A percentile compares a stretch with the other conserved stretches of the same genome.
Conservation (phyloP, 306 rosid species). For the Arachis hypogaea region DNA sequence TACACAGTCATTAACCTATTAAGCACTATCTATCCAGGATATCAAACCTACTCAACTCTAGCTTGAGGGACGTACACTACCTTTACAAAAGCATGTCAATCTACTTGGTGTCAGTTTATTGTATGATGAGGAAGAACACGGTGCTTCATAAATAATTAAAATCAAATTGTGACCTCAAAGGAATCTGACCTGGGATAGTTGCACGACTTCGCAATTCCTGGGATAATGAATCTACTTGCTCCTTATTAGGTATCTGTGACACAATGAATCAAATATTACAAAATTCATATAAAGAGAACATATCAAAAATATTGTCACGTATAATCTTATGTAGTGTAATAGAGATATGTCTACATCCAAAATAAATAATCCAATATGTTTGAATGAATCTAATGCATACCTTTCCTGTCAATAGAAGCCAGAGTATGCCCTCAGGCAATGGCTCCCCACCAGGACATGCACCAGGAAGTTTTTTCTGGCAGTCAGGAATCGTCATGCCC, state of each 20-base stretch:
- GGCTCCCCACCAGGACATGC: conserved; percentile 95
- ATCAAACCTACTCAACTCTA: conserved; percentile 8
- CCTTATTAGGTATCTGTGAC: conserved; percentile 84
- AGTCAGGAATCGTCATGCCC: conserved; percentile 86
- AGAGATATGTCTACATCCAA: conserved; percentile 19
- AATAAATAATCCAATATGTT: conserved; percentile 31
- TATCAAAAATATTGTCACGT: conserved; percentile 25
- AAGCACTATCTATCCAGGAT: background rate
- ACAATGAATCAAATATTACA: conserved; percentile 29
- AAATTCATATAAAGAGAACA: background rate
- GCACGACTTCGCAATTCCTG: conserved; percentile 85
- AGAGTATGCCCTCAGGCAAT: conserved; percentile 87
- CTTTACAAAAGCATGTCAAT: conserved; percentile 1
- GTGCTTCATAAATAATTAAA: conserved; percentile 30
- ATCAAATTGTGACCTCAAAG: conserved; percentile 33
- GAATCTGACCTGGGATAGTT: conserved; percentile 72
- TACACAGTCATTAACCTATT: conserved; percentile 18
- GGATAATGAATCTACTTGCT: conserved; percentile 85
- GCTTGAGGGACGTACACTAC: background rate
- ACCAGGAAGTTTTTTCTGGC: conserved; percentile 86
- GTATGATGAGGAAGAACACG: conserved; percentile 18
- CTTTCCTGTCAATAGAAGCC: conserved; percentile 97
- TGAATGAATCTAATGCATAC: conserved; percentile 44
- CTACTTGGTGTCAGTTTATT: background rate
- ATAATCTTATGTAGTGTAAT: conserved; percentile 4